Base-by-base conservation (phyloP, 352 stramenopile species). In the Phytophthora sp. region DNA sequence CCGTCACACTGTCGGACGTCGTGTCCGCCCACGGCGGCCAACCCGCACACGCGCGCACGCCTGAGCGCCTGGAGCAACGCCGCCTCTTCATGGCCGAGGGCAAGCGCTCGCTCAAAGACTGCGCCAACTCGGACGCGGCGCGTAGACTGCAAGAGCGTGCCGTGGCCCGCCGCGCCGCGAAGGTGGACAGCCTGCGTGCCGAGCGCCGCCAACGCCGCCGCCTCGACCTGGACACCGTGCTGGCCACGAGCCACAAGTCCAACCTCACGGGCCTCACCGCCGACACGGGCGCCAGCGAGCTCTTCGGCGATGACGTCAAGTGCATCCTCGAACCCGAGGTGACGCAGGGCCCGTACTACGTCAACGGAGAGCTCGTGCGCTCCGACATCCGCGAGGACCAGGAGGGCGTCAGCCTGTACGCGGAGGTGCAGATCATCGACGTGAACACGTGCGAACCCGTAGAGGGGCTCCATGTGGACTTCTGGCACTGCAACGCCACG, bases 401-500 rank as follows among this genome's bases (percentile, higher is more conserved):
- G 45, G 43, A 56, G 20, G 63, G 63, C 27, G 57, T 72, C 28
- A 37, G 54, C 20, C 49, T 71, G 34, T 71, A 66, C 41, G 50
- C 54, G 5, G 62, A 66, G 10, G 18, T 71, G n/a, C 63, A 72
- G 44, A 52, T 72, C 63, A 59, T 72, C 30, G 51, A 72, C 42
- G 56, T 67, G 9, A 71, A 66, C 49, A 72, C 62, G 49, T 72
- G 62, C 28, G 49, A 66, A 12, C 55, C 50, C 9, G 63, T 72
- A 9, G 17, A 62, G 50, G 34, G 27, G 30, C 51, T 72, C 18
- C 63, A 62, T 39, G n/a, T 72, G 28, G 50, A 72, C 51, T 63
- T 63, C 57, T 72, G 63, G 63, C 56, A 72, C 44, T 63, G 56
- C 63, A 72, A 67, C 63, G 15, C 56, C 51, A 67, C 56, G 17